These are phyloP conservation scores for Chenopodium quinoa DNA, from an alignment of 148 eudicot genomes.

Conservation along the genomic window DNA sequence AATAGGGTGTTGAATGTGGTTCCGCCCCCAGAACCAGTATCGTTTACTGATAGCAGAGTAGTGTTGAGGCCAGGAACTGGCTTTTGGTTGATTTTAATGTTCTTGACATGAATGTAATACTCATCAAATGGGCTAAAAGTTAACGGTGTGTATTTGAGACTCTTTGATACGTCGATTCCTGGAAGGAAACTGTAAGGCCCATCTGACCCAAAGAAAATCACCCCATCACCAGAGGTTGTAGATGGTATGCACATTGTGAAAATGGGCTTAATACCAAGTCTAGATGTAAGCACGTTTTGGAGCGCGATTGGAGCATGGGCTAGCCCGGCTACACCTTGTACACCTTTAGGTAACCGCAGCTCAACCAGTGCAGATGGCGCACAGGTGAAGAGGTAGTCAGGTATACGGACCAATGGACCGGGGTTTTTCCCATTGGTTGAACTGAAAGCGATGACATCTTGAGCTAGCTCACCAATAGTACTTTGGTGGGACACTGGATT, in stretches of 20 bases:
- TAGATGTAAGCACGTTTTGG: slow-evolving; percentile 45
- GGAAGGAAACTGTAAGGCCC: slow-evolving; percentile 39
- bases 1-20: slow-evolving; percentile 36
- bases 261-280: slow-evolving; percentile 33
- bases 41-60: slow-evolving; percentile 29
- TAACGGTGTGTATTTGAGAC: slow-evolving; percentile 41
- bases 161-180: slow-evolving; percentile 29
- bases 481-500: slow-evolving; percentile 46
- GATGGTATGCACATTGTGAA: slow-evolving; percentile 54
- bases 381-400: slow-evolving; percentile 48
- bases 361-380: slow-evolving; percentile 45
- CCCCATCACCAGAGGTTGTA: slow-evolving; percentile 28
- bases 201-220: slow-evolving; percentile 53
- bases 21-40: slow-evolving; percentile 31
- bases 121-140: slow-evolving; percentile 46
- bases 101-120: slow-evolving; percentile 45
- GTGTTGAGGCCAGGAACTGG: slow-evolving; percentile 34
- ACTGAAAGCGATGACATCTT: slow-evolving; percentile 41
- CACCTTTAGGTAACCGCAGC: slow-evolving; percentile 43
- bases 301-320: slow-evolving; percentile 45
- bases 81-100: slow-evolving; percentile 43
- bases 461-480: slow-evolving; percentile 49
- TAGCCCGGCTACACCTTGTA: slow-evolving; percentile 56
- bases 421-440: slow-evolving; percentile 34
- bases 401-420: slow-evolving; percentile 30